Conservation (phyloP, 805 yeast species). For the Candida golubevii region DNA sequence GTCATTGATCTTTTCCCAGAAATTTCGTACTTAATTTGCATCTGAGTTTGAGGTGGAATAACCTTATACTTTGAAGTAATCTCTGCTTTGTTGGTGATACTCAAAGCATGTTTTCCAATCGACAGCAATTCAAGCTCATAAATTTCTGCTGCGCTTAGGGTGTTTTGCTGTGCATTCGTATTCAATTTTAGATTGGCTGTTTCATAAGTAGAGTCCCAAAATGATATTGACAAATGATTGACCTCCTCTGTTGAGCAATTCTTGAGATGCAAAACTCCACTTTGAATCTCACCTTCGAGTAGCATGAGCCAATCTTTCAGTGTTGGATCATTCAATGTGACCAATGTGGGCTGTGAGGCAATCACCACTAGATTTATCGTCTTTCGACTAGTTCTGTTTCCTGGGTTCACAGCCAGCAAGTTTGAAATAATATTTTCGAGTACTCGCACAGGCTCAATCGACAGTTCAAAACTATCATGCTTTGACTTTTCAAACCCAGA, state of each 20-base stretch:
- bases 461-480: background rate
- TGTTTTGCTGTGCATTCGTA: constrained; percentile 13
- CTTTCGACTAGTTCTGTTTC: constrained; percentile 17
- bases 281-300: constrained; percentile 67
- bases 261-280: constrained; percentile 47
- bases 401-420: constrained; percentile 22
- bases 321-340: constrained; percentile 47
- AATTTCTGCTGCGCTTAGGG: constrained; percentile 51
- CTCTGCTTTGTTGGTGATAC: constrained; percentile 45
- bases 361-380: constrained; percentile 29
- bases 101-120: constrained; percentile 53
- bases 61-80: constrained; percentile 32
- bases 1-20: constrained; percentile 72
- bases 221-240: constrained; percentile 55
- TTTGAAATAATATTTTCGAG: constrained; percentile 19
- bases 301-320: constrained; percentile 69
- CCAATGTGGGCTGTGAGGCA: constrained; percentile 58
- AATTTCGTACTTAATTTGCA: constrained; percentile 52
- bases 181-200: constrained; percentile 54
- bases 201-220: constrained; percentile 70
- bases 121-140: constrained; percentile 74
- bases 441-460: background rate
- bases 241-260: constrained; percentile 58
- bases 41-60: constrained; percentile 38
- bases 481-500: constrained; percentile 10